phyloP scores from a whole-genome alignment of 1,284 basidiomycete species.

The Leccinum subspadiceum region DNA sequence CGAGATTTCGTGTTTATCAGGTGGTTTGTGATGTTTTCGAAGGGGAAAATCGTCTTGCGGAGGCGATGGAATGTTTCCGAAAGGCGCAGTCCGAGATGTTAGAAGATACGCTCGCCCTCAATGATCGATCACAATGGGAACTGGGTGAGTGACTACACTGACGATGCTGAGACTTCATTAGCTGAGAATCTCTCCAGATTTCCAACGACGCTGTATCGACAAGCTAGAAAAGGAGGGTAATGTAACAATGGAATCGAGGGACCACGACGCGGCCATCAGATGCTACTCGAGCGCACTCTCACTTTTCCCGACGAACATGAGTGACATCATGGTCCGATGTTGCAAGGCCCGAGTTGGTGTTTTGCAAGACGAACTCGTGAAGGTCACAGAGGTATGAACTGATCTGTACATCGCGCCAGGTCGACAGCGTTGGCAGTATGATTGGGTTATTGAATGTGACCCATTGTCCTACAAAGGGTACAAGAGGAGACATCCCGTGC shows the following conservation, averaged over 20 bases:
- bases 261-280: not conserved
- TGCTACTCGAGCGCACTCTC: not conserved
- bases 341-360: not conserved
- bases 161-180: not conserved
- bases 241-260: not conserved
- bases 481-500: too few species aligned
- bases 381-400: too few species aligned
- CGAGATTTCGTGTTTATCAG: not conserved
- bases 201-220: not conserved
- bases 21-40: not conserved
- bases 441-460: too few species aligned
- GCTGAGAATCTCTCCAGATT: not conserved
- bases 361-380: too few species aligned
- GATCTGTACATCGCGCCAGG: too few species aligned
- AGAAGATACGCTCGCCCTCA: not conserved
- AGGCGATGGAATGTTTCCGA: not conserved
- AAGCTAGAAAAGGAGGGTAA: not conserved
- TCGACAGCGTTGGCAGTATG: too few species aligned
- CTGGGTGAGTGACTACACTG: not conserved
- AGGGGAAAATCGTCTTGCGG: not conserved
- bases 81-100: not conserved
- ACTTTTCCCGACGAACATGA: not conserved
- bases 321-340: not conserved
- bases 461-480: too few species aligned
- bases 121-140: not conserved